Base-by-base conservation (phyloP, 1,284 basidiomycete genomes). In the Mycosarcoma maydis region DNA sequence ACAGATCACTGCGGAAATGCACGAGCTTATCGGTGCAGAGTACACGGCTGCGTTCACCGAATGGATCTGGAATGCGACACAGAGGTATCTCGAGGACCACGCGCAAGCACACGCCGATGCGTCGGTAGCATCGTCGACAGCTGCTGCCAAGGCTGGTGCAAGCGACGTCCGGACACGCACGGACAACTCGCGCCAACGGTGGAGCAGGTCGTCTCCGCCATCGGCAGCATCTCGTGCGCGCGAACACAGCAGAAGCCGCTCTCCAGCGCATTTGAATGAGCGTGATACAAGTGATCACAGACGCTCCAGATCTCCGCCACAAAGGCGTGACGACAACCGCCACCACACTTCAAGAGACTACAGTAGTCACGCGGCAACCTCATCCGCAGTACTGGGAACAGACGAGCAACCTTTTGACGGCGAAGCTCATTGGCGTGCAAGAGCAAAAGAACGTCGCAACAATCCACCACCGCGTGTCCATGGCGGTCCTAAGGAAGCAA, bases 1-100 rank as follows among this genome's bases (percentile, higher is more conserved):
- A 5, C 72, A 75, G 55, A 73, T 80, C 54, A 73, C 71, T 4
- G 61, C 68, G 19, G 78, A 80, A 62, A 68, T 80, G 36, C 46
- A 68, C 33, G 78, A 80, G 17, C 59, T 80, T 24, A 60, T 80
- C 14, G 79, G 79, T 30, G 49, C 66, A 7, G 79, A 77, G 23
- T 78, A 75, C 26, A 69, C 78, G 24, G 33, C 70, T 13, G 33
- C 36, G 1, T 72, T 82, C 36, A 73, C 76, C 5, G 40, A 50
- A 2, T 75, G 71, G 72, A 44, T 82, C 11, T 82, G 76, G 69
- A 51, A 43, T 6, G 51, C 62, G 33, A 72, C 76, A 17, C 47
- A 72, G 24, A 22, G 24, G 2, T 52, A 27, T 32, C 34, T 65
- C 32, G 50, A 59, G 13, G 33, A 13, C 2, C 39, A 42, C 26